Base-by-base conservation (phyloP, 257 asterid genomes). In the Plantago ovata region DNA sequence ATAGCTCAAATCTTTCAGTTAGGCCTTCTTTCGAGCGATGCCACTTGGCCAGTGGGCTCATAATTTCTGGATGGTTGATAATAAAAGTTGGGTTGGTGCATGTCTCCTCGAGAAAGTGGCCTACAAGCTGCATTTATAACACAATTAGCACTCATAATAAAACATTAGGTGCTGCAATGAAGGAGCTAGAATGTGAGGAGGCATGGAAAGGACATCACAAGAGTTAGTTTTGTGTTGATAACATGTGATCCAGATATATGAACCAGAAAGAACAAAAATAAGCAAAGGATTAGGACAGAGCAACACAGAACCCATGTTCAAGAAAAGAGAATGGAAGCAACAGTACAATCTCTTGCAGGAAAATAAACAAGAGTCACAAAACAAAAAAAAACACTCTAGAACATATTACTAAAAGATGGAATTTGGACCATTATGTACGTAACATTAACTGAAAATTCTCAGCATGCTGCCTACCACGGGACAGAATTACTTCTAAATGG, bases 21-120 rank as follows among this genome's bases (percentile, higher is more conserved):
- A 87, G 68, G 69, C 94, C 88, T 3, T 88, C 86, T 68, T 70
- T 82, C 13, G 93, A 83, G 75, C 96, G 72, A 56, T 92, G 95
- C 96, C 93, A 85, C 81, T 91, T 91, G 6, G 98, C 98, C 68
- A 87, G 72, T 15, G 98, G 98, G 62, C 94, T 83, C 98, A 85
- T 85, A 58, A 87, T 79, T 75, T 91, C 95, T 3, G 98, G 98
- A 74, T 91, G 96, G 76, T 91, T 87, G 77, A 87, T 85, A 45
- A 87, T 85, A 64, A 85, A 87, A 19, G 93, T 18, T 36, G 98
- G 96, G 57, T 87, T 85, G 3, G 61, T 66, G 61, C 94, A 87
- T 10, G 87, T 87, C 81, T 74, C 94, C 75, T 91, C 96, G 4
- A 91, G 84, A 73, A 91, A 91, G 71, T 87, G 94, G 10, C 95